Evolutionary conservation across 2,329 filamentous ascomycete genomes (phyloP), one percentile per base, ranked within the genome.

Genomic region (Calcarisporium arbuscula): DNA sequence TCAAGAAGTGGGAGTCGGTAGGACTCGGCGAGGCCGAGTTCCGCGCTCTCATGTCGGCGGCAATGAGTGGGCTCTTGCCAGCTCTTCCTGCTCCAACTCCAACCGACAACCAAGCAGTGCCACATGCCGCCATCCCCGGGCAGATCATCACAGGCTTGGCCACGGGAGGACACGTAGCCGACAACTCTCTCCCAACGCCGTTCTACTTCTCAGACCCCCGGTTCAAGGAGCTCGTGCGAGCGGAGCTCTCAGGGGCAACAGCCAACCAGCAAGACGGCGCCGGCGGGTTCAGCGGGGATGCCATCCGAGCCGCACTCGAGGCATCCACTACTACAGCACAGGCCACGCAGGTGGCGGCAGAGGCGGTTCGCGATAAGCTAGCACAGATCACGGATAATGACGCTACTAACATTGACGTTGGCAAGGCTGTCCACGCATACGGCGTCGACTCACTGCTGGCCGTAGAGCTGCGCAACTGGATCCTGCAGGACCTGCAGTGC

Each of bases 381-480:
- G 32, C 38, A 11, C 32, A 34, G 5, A 31, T 40, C 5, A n/a
- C 38, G 8, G 28, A 29, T 16, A 40, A 38, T 22, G 31, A 35
- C 11, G 40, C 33, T 14, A 46, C 49, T 9, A 46, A 51, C 10
- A 39, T 53, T 7, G 49, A 49, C 11, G 39, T 42, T 6, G 39
- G 39, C 23, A 44, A 45, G 27, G 45, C 49, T 5, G 34, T 49
- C 10, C 47, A 43, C n/a, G 41, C 39, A 6, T 48, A 52, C 15
- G 47, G 50, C 10, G 40, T 53, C 8, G 50, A 52, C 22, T 51
- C 49, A n/a, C 30, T 53, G n/a, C 47, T 53, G 2, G 47, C 48
- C 9, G 47, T 49, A 12, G 50, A 53, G 21, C 41, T 53, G 28
- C 35, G 50, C 10, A 46, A 48, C 23, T 53, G 47, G 47, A 39